Conservation (phyloP, 768 basidiomycete genomes). For the Galerina marginata region DNA sequence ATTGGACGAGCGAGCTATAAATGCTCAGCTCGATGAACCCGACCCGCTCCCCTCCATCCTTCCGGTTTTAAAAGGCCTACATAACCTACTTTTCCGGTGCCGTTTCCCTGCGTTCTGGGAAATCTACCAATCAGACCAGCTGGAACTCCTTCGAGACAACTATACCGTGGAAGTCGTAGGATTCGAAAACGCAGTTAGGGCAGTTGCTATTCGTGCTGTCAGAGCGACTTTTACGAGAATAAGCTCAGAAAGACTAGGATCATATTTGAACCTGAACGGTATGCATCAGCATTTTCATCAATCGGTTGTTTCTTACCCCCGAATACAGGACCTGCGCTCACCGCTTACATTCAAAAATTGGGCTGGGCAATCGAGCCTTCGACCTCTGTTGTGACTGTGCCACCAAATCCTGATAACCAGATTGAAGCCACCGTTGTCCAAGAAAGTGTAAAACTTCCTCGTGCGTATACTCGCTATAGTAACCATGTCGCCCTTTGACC, state of each 20-base stretch:
- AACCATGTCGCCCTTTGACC: not conserved
- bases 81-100: constrained; percentile 79
- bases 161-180: constrained; percentile 85
- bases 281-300: constrained; percentile 16
- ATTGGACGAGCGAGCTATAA: constrained; percentile 74
- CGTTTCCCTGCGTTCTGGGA: constrained; percentile 90
- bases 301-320: not conserved
- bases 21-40: constrained; percentile 70
- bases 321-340: constrained; percentile 57
- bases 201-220: constrained; percentile 78
- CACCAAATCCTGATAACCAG: constrained; percentile 87
- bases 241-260: constrained; percentile 64
- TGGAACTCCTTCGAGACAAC: constrained; percentile 79
- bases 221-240: constrained; percentile 82
- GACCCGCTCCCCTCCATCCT: constrained; percentile 79
- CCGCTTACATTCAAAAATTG: constrained; percentile 62
- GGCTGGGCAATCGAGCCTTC: constrained; percentile 68
- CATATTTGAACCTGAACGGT: constrained; percentile 76
- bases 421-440: constrained; percentile 86
- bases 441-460: constrained; percentile 80
- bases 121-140: constrained; percentile 69
- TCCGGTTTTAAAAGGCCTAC: constrained; percentile 68
- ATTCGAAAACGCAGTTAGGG: constrained; percentile 83
- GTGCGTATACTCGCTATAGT: constrained; percentile 49
- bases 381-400: constrained; percentile 65